Conservation (phyloP, 2,329 filamentous ascomycete genomes). For the Colletotrichum sp. region DNA sequence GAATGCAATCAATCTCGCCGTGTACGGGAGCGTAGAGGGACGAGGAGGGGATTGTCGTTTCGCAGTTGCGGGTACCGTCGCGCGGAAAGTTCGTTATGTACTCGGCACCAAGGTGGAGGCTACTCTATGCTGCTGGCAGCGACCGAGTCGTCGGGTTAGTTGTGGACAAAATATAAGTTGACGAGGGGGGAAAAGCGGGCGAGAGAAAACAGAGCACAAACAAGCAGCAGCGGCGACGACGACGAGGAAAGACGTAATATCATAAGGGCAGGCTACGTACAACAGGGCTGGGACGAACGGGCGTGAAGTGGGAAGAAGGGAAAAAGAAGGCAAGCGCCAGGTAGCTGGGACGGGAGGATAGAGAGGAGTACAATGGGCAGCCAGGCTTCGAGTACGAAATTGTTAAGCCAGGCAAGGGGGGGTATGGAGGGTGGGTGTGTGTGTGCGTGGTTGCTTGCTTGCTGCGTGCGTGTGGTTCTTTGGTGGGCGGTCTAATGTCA, state of each 20-base stretch:
- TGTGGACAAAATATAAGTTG: neutral
- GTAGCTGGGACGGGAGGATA: constrained; percentile 11
- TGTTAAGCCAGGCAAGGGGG: constrained; percentile 13
- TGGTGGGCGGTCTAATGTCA: neutral
- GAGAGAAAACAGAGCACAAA: constrained; percentile 6
- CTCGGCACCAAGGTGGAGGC: constrained; percentile 18
- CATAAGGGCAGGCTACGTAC: constrained; percentile 18
- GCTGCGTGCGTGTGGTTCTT: neutral
- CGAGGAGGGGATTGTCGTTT: constrained; percentile 13
- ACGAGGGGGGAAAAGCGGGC: neutral
- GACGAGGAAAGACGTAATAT: constrained; percentile 10
- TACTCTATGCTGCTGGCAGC: constrained; percentile 11
- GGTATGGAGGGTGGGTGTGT: neutral
- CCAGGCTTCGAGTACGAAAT: constrained; percentile 16
- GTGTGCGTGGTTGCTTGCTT: neutral
- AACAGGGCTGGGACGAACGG: constrained; percentile 20
- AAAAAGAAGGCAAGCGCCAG: neutral
- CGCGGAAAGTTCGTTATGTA: constrained; percentile 18
- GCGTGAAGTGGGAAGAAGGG: constrained; percentile 9
- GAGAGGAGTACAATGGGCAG: neutral
- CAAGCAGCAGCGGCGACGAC: neutral
- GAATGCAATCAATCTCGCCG: neutral
- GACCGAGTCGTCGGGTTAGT: constrained; percentile 15
- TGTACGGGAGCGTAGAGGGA: neutral
- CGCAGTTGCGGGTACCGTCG: constrained; percentile 20